phyloP scores from a whole-genome alignment of 2,329 filamentous ascomycete species.

The Pestalotiopsis sp. region DNA sequence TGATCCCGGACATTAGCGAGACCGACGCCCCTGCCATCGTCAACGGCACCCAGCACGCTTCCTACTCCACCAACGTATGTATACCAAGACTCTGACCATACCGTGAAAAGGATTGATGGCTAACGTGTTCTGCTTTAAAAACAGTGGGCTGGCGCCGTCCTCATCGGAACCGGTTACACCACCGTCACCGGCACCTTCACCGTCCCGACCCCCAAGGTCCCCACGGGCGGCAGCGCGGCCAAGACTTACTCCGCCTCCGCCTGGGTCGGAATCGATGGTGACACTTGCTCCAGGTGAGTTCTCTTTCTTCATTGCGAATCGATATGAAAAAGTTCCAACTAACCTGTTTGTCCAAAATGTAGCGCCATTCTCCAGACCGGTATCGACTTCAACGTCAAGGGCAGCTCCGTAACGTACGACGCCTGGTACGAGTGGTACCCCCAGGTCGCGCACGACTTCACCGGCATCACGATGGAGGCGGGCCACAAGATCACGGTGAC shows the following conservation, averaged over 20 bases:
- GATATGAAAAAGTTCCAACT: no score
- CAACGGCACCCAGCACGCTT: conserved; percentile 34
- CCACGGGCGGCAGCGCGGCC: conserved; percentile 30
- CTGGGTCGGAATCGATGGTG: conserved; percentile 66
- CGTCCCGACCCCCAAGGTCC: conserved; percentile 49
- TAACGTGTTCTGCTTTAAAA: not conserved
- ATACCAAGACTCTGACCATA: conserved; percentile 27
- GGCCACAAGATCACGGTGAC: conserved; percentile 30
- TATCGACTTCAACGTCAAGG: conserved; percentile 55
- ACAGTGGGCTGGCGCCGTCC: conserved; percentile 62
- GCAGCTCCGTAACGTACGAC: conserved; percentile 45
- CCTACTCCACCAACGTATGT: conserved; percentile 51
- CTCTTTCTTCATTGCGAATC: no score
- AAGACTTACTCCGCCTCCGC: conserved; percentile 45
- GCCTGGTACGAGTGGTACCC: conserved; percentile 58
- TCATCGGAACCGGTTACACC: conserved; percentile 53
- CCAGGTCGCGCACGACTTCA: conserved; percentile 52
- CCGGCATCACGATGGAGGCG: conserved; percentile 39
- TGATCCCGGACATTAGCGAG: not conserved
- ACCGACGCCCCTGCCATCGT: not conserved
- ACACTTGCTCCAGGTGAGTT: conserved; percentile 46
- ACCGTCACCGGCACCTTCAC: conserved; percentile 56
- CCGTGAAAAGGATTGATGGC: conserved; percentile 44
- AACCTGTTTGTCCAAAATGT: no score
- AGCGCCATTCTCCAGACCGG: conserved; percentile 59